Evolutionary conservation across 768 basidiomycete genomes (phyloP).

Genomic region (Mycena rebaudengoi): DNA sequence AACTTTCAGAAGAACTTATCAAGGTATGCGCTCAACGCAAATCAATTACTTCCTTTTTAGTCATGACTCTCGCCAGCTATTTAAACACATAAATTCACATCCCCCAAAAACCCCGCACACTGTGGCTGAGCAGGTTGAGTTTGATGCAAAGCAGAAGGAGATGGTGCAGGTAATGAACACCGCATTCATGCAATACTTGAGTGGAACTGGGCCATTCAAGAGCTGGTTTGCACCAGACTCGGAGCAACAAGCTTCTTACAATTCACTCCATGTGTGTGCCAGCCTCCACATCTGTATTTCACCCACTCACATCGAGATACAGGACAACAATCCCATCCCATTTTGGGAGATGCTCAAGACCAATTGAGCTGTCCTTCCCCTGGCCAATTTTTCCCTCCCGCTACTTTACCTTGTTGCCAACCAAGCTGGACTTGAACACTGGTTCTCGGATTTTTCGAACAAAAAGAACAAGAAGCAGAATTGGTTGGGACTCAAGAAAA

Average conservation of each 20-base stretch:
- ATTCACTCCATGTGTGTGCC: neutral
- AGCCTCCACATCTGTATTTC: neutral
- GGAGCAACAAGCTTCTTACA: neutral
- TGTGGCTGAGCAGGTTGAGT: neutral
- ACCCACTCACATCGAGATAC: neutral
- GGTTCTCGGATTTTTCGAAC: neutral
- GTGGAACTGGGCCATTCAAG: neutral
- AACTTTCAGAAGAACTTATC: neutral
- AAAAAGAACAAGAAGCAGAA: neutral
- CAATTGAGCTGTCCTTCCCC: neutral
- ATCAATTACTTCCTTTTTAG: neutral
- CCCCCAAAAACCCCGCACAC: neutral
- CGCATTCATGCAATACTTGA: conserved; percentile 6
- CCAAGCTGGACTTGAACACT: neutral
- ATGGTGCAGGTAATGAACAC: neutral
- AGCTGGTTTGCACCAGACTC: neutral
- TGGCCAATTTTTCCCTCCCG: neutral
- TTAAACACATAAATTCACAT: neutral
- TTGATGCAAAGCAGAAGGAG: neutral
- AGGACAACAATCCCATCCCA: neutral
- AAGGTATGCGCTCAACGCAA: neutral
- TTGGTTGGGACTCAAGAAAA: neutral
- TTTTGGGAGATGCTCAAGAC: neutral
- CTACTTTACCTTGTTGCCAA: neutral
- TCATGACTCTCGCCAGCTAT: too few relatives aligned